These are phyloP conservation scores for Saxophila tyrrhenica DNA, from an alignment of 495 filamentous ascomycete genomes.

Conservation along the genomic window DNA sequence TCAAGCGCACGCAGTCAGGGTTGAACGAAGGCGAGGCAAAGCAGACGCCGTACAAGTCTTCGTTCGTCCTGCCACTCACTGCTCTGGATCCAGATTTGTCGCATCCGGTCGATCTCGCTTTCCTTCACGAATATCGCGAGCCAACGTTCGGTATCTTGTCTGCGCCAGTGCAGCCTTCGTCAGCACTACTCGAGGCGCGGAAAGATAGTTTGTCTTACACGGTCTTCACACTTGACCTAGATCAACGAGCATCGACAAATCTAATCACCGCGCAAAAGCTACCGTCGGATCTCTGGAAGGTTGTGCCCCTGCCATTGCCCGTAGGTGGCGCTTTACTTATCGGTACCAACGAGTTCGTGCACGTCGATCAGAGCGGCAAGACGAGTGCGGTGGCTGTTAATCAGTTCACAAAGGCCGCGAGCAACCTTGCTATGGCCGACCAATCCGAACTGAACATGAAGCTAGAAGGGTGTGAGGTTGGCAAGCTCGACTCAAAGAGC, in stretches of 20 bases:
- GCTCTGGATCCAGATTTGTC: constrained; percentile 75
- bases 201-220: constrained; percentile 80
- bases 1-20: constrained; percentile 6
- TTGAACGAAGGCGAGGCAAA: constrained; percentile 34
- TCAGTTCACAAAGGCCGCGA: constrained; percentile 65
- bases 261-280: constrained; percentile 74
- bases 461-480: constrained; percentile 71
- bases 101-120: constrained; percentile 82
- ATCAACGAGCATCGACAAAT: constrained; percentile 86
- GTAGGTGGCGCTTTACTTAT: constrained; percentile 81
- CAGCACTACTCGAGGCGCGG: constrained; percentile 59
- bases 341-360: constrained; percentile 81
- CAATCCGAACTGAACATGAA: constrained; percentile 71
- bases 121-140: constrained; percentile 93
- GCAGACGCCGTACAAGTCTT: constrained; percentile 73
- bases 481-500: constrained; percentile 57
- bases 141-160: constrained; percentile 94
- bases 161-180: constrained; percentile 56
- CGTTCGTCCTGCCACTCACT: constrained; percentile 78
- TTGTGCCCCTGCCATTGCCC: constrained; percentile 72
- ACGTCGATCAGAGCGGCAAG: constrained; percentile 92
- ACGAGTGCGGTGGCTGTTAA: constrained; percentile 92
- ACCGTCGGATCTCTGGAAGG: constrained; percentile 78
- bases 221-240: constrained; percentile 89
- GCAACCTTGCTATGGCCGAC: constrained; percentile 69